phyloP scores from a whole-genome alignment of 805 yeast species.

The Henningerozyma blattae region DNA sequence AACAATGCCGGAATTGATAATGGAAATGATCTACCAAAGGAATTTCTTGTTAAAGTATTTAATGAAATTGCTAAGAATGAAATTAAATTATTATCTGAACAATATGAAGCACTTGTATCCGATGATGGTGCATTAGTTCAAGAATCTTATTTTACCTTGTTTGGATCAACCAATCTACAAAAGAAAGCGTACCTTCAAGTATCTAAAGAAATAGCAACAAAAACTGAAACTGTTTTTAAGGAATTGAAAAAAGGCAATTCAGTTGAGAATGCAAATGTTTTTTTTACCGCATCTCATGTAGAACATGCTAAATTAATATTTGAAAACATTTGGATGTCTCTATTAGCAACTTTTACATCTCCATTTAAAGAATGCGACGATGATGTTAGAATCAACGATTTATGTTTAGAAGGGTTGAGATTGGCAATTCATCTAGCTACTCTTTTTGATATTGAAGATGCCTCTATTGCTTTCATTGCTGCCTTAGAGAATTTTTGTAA shows the following conservation, averaged over 20 bases:
- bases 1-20: conserved; percentile 92
- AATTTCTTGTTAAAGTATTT: conserved; percentile 55
- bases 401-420: conserved; percentile 77
- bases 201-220: conserved; percentile 79
- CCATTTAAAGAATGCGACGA: conserved; percentile 85
- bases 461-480: conserved; percentile 79
- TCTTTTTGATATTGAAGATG: conserved; percentile 69
- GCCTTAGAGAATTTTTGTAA: conserved; percentile 83
- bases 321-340: conserved; percentile 94
- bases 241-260: conserved; percentile 40
- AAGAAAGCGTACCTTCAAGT: conserved; percentile 86
- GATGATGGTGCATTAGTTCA: conserved; percentile 36
- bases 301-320: conserved; percentile 90
- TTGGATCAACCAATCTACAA: conserved; percentile 58
- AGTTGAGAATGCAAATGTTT: conserved; percentile 36
- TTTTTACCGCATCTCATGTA: conserved; percentile 72
- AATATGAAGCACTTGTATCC: conserved; percentile 76
- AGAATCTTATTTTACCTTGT: conserved; percentile 39
- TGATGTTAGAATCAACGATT: conserved; percentile 53
- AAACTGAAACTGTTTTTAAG: conserved; percentile 76
- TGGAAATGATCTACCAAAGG: conserved; percentile 70
- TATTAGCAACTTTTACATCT: conserved; percentile 86
- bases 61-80: conserved; percentile 74
- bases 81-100: conserved; percentile 86
- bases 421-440: conserved; percentile 75